Base-by-base conservation (phyloP, 805 yeast species). In the Suhomyces prunicola region DNA sequence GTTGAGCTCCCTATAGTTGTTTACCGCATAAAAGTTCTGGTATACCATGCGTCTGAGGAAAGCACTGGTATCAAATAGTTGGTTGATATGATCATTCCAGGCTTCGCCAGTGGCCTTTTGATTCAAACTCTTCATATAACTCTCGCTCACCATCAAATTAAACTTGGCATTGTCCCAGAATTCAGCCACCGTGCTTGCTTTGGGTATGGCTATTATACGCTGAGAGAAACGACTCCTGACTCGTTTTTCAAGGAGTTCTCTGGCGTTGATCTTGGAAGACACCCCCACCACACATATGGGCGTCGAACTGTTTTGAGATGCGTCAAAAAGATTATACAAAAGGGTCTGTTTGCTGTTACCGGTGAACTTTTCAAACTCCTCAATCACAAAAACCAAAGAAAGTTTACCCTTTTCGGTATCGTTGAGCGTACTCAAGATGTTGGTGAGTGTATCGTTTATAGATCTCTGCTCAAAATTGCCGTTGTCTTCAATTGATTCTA, bases 211-310 rank as follows among this genome's bases (percentile, higher is more conserved):
- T 23, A 91, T 77, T 2, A 87, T 69, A 48, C 96, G 73, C 64
- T 93, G 97, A 15, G 94, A 85, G 66, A 92, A 94, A 57, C 99
- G 74, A 52, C 96, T 86, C 59, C 90, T 80, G 0, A 94, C 98
- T 61, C 99, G 79, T 64, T 93, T 94, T 64, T 94, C 99, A 46
- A 94, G 73, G 60, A 83, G 76, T 60, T 93, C 97, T 48, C 92
- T 76, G 0, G 90, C 79, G 5, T 88, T 89, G 47, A 90, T 74
- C 50, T 86, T 84, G 1, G 92, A 79, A 0, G 96, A 85, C 10
- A 87, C 69, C 1, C 98, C 97, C 46, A 94, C 68, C 5, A 93
- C 88, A 49, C 94, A 81, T 5, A 92, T 83, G 1, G 97, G 96
- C 1, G 82, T 77, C 2, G 81, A 76, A 17, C 83, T 78, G 52